Evolutionary conservation across 768 basidiomycete genomes (phyloP).

Genomic region (Lactarius tabidus): DNA sequence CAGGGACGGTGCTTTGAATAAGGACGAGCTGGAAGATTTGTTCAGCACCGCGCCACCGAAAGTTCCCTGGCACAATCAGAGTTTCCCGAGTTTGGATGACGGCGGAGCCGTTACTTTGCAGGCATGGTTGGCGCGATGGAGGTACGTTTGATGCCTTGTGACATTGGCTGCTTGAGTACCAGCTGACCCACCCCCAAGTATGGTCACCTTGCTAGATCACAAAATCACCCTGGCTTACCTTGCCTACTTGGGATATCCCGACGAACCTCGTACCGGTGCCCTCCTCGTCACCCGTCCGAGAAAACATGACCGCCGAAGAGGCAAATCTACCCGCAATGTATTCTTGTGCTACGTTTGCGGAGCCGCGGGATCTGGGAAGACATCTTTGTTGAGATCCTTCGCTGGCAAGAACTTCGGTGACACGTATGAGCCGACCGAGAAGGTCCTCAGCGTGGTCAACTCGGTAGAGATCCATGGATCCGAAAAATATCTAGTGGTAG

Average conservation of each 20-base stretch:
- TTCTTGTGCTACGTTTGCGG: conserved; percentile 93
- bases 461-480: conserved; percentile 90
- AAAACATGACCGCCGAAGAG: conserved; percentile 79
- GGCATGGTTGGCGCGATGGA: conserved; percentile 98
- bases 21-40: conserved; percentile 75
- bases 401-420: conserved; percentile 74
- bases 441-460: conserved; percentile 89
- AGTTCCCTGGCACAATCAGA: conserved; percentile 92
- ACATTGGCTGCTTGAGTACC: background rate
- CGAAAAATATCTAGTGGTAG: conserved; percentile 94
- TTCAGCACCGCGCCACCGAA: conserved; percentile 89
- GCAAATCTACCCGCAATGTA: conserved; percentile 85
- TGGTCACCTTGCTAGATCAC: conserved; percentile 96
- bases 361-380: conserved; percentile 95
- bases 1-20: conserved; percentile 89
- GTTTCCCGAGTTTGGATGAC: conserved; percentile 88
- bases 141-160: conserved; percentile 43
- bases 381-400: conserved; percentile 78
- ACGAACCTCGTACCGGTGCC: conserved; percentile 74
- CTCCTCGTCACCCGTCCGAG: conserved; percentile 81
- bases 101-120: conserved; percentile 90
- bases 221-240: conserved; percentile 90
- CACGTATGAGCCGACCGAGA: conserved; percentile 83
- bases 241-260: conserved; percentile 89
- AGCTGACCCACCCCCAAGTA: conserved; percentile 44